Evolutionary conservation across 306 rosid genomes (phyloP).

Genomic region (Quercus engelmannii): DNA sequence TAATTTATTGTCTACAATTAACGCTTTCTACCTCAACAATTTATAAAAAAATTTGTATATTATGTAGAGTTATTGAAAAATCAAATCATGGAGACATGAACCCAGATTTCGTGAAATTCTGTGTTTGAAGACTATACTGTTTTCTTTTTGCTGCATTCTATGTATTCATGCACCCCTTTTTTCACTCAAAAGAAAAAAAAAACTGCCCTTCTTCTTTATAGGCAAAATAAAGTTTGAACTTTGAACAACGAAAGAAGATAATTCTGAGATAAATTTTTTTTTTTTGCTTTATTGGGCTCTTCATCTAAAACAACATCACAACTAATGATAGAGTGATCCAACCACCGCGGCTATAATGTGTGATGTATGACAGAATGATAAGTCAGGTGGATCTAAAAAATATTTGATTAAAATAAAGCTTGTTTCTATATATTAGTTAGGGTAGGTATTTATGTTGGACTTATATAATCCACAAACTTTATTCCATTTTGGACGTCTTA

Average conservation of each 20-base stretch:
- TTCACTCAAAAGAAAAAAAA: no score
- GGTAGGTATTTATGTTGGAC: not conserved
- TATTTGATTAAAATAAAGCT: no score
- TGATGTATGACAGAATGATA: not conserved
- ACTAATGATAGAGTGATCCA: slow-evolving; percentile 9
- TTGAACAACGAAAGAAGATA: not conserved
- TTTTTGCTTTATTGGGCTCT: not conserved
- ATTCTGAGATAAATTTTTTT: not conserved
- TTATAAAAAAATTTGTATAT: no score
- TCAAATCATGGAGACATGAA: no score
- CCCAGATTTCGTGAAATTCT: no score
- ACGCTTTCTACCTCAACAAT: no score
- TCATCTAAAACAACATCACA: slow-evolving; percentile 5
- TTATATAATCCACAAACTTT: not conserved
- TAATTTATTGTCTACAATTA: no score
- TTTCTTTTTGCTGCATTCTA: not conserved
- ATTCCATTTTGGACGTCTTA: slow-evolving; percentile 10
- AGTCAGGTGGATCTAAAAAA: no score
- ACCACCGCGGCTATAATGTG: not conserved
- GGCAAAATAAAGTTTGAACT: not conserved
- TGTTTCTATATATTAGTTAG: not conserved
- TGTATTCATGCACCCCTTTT: not conserved
- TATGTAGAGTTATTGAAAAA: no score
- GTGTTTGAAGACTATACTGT: not conserved
- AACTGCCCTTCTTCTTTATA: not conserved